Evolutionary conservation across 2,329 filamentous ascomycete genomes (phyloP).

Genomic region (Orbilia oligospora): DNA sequence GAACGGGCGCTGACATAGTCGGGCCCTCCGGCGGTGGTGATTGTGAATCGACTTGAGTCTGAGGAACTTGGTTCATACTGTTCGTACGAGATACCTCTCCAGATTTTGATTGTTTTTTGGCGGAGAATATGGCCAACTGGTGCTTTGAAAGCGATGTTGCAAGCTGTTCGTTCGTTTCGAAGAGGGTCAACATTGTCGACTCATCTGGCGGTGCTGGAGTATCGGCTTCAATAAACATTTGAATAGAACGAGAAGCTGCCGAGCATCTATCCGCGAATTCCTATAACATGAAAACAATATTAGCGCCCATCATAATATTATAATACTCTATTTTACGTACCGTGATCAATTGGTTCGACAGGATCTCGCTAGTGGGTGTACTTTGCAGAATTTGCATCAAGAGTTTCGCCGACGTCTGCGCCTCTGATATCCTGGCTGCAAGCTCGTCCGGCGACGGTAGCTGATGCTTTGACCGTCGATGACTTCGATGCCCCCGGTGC

Average conservation of each 20-base stretch:
- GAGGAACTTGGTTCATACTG: conserved; percentile 43
- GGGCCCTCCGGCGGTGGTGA: conserved; percentile 41
- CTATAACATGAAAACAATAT: conserved; percentile 40
- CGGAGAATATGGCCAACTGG: conserved; percentile 77
- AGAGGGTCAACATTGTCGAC: conserved; percentile 91
- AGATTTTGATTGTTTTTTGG: conserved; percentile 42
- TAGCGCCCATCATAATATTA: not conserved
- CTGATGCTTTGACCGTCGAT: conserved; percentile 63
- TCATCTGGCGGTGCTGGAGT: conserved; percentile 82
- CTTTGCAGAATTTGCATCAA: conserved; percentile 92
- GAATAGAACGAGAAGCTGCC: conserved; percentile 83
- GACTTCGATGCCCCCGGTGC: conserved; percentile 6
- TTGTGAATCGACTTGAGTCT: conserved; percentile 40
- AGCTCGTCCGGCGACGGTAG: conserved; percentile 81
- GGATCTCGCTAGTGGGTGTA: conserved; percentile 81
- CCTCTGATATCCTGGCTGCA: conserved; percentile 87
- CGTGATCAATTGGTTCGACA: conserved; percentile 87
- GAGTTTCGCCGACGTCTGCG: conserved; percentile 88
- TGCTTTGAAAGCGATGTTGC: conserved; percentile 86
- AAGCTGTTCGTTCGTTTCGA: conserved; percentile 94
- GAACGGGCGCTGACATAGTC: conserved; percentile 24
- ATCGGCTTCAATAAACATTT: conserved; percentile 85
- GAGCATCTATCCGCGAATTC: conserved; percentile 92
- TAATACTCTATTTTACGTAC: conserved; percentile 28
- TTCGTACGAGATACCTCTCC: conserved; percentile 42